Evolutionary conservation across 208 protist species (phyloP).

Genomic region (Acanthamoeba healyi): DNA sequence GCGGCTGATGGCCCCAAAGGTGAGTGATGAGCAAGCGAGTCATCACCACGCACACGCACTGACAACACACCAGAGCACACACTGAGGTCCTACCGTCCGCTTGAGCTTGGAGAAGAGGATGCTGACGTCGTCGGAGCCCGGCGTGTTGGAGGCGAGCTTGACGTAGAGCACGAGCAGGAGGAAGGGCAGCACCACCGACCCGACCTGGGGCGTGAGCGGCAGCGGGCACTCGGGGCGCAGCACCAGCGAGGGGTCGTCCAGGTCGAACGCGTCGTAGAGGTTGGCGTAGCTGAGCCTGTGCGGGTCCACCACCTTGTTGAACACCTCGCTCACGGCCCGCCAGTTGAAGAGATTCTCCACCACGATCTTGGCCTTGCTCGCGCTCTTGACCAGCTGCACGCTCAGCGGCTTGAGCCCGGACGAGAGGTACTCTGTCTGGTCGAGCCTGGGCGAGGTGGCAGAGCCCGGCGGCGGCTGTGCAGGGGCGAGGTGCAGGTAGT

Average conservation of each 20-base stretch:
- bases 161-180: slow-evolving; percentile 59
- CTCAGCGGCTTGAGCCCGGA: not conserved
- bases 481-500: not conserved
- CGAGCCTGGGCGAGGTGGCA: not conserved
- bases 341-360: slow-evolving; percentile 37
- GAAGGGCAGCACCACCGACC: slow-evolving; percentile 14
- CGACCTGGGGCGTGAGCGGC: not conserved
- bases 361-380: slow-evolving; percentile 11
- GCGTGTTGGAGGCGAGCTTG: not conserved
- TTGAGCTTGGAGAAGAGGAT: slow-evolving; percentile 45
- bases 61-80: not conserved
- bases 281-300: slow-evolving; percentile 40
- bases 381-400: slow-evolving; percentile 23
- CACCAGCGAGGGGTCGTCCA: slow-evolving; percentile 39
- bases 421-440: not conserved
- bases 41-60: not conserved
- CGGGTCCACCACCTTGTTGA: slow-evolving; percentile 26
- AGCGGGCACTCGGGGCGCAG: not conserved
- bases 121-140: slow-evolving; percentile 13
- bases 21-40: not conserved
- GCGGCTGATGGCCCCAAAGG: not conserved
- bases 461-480: not conserved
- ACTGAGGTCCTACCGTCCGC: not conserved
- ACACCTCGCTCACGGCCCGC: not conserved
- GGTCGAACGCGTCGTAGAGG: slow-evolving; percentile 34